A percentile compares a stretch with the other conserved stretches of the same genome.
Evolutionary conservation across 2,329 filamentous ascomycete genomes (phyloP).

Genomic region (Sporothrix euskadiensis): DNA sequence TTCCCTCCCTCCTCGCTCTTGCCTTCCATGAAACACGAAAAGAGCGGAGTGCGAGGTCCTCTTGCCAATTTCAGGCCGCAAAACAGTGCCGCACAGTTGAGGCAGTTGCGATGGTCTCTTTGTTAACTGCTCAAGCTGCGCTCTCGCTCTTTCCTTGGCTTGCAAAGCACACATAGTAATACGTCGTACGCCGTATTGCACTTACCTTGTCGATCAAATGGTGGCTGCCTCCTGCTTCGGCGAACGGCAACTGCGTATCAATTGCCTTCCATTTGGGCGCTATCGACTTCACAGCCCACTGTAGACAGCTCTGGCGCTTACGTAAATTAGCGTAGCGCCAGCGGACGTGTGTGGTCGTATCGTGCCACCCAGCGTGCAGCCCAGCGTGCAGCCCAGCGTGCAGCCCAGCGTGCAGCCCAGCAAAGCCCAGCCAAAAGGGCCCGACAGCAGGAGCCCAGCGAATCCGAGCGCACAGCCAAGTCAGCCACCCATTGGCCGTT

Average conservation of each 20-base stretch:
- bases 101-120: neutral
- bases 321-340: conserved; percentile 19
- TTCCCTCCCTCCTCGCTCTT: neutral
- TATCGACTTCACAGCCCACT: conserved; percentile 11
- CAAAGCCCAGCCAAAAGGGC: neutral
- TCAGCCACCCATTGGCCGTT: conserved; percentile 23
- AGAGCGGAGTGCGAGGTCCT: neutral
- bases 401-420: neutral
- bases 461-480: conserved; percentile 24
- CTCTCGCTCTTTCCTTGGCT: neutral
- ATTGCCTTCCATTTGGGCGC: neutral
- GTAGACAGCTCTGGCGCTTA: conserved; percentile 16
- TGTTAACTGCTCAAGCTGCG: neutral
- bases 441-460: conserved; percentile 14
- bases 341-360: conserved; percentile 6
- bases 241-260: neutral
- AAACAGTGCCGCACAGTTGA: neutral
- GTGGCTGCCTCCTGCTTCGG: neutral
- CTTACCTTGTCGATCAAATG: neutral
- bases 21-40: conserved; percentile 22
- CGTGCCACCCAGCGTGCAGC: neutral
- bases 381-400: neutral
- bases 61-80: neutral
- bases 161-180: neutral
- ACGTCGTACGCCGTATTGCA: neutral